Base-by-base conservation (phyloP, 2,329 filamentous ascomycete genomes). In the Clonostachys rosea region DNA sequence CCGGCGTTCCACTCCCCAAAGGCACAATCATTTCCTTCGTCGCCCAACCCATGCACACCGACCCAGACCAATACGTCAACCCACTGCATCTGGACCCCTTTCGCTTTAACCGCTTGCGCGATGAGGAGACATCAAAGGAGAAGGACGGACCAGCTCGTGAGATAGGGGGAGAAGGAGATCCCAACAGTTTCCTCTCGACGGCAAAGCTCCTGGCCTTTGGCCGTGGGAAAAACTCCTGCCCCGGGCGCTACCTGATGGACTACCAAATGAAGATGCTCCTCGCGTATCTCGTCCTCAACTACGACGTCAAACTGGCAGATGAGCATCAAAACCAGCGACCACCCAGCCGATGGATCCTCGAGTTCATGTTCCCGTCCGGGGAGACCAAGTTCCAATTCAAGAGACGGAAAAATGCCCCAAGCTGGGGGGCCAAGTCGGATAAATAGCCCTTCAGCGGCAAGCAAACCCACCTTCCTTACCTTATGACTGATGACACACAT, bases 81-180 rank as follows among this genome's bases (percentile, higher is more conserved):
- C 59, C 68, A 0, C 34, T 55, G 8, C 62, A 64, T 17, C 74
- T 60, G 50, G 69, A 73, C 18, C 69, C 68, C 0, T 72, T 71
- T 46, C 60, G 70, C 1, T 74, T 69, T 45, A 66, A 67, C 4
- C 58, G 65, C 3, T 18, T 46, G 10, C 37, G 45, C 13, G 13
- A 46, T 16, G 44, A 40, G 5, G 18, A 40, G 35, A n/a, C 34
- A 3, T 7, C 18, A 17, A 17, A 20, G 7, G 20, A 13, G 18
- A 24, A 41, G 18, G 44, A 24, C 13, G 17, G 18, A 12, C 44
- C 36, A 6, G 24, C 24, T 14, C 16, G 24, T 5, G 45, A 46
- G 14, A 39, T 33, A 5, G 39, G 24, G 10, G 24, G 20, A 10
- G 37, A 40, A 20, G 41, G n/a, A n/a, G 42, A 42, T 33, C 20